Conservation (phyloP, 73 alveolate genomes). For the Paramecium sexaurelia region DNA sequence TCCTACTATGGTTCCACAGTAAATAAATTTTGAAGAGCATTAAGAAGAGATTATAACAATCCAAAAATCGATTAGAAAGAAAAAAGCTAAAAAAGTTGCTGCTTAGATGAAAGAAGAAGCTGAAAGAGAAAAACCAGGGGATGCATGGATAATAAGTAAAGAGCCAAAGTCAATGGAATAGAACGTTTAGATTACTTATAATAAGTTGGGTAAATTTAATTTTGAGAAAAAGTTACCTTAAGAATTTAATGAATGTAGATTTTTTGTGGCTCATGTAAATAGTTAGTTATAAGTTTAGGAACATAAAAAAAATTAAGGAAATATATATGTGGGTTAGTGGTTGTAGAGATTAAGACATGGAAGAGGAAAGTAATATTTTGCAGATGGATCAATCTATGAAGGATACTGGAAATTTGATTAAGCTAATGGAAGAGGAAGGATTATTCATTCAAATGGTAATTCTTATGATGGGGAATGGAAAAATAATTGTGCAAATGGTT, state of each 20-base stretch:
- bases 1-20: not conserved
- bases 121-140: slow-evolving; percentile 44
- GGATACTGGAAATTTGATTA: slow-evolving; percentile 68
- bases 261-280: slow-evolving; percentile 31
- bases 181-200: not conserved
- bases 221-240: not conserved
- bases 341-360: slow-evolving; percentile 72
- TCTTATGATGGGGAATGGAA: slow-evolving; percentile 71
- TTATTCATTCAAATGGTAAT: slow-evolving; percentile 69
- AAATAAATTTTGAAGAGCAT: slow-evolving; percentile 3
- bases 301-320: slow-evolving; percentile 11
- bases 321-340: slow-evolving; percentile 64
- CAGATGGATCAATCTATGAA: slow-evolving; percentile 71
- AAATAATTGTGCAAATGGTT: slow-evolving; percentile 73
- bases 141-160: not conserved
- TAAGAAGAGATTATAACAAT: not conserved
- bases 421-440: slow-evolving; percentile 72
- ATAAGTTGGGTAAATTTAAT: slow-evolving; percentile 4
- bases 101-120: slow-evolving; percentile 2
- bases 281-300: not conserved
- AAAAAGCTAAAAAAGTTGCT: slow-evolving; percentile 48
- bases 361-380: slow-evolving; percentile 77
- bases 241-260: slow-evolving; percentile 30
- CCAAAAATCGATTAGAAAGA: slow-evolving; percentile 19
- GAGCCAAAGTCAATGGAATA: slow-evolving; percentile 3